Evolutionary conservation across 2,329 filamentous ascomycete genomes (phyloP).

Genomic region (Xylariomycetidae sp.): DNA sequence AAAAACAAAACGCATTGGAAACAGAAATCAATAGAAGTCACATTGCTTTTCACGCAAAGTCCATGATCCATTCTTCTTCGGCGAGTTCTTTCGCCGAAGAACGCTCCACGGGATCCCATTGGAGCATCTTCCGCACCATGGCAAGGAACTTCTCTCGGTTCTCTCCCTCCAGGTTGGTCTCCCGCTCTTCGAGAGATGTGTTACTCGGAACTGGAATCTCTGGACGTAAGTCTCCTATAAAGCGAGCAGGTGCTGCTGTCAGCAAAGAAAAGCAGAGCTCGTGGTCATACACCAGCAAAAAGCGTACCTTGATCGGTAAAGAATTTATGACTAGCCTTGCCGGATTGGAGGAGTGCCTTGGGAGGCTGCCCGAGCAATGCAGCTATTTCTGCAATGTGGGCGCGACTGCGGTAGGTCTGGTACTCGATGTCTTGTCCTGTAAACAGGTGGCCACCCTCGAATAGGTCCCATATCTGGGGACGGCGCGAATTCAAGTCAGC

Average conservation of each 20-base stretch:
- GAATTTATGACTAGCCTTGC: conserved; percentile 30
- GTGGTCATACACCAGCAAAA: background rate
- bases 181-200: conserved; percentile 30
- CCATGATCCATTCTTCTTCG: conserved; percentile 25
- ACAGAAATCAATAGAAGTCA: no score
- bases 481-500: conserved; percentile 3
- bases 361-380: conserved; percentile 40
- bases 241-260: background rate
- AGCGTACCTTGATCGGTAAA: conserved; percentile 32
- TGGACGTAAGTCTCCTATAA: conserved; percentile 26
- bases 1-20: no score
- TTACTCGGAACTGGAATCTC: conserved; percentile 16
- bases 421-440: conserved; percentile 33
- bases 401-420: conserved; percentile 35
- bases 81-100: conserved; percentile 24
- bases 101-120: conserved; percentile 30
- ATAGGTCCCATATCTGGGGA: conserved; percentile 44
- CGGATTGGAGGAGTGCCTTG: conserved; percentile 26
- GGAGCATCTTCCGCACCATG: conserved; percentile 33
- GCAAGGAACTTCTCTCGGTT: conserved; percentile 26
- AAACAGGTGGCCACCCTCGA: conserved; percentile 41
- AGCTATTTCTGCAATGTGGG: conserved; percentile 45
- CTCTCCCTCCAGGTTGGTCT: conserved; percentile 30
- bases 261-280: background rate
- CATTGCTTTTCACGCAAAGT: background rate